A percentile compares a stretch with the other conserved stretches of the same genome.
Conservation (phyloP, 2,329 filamentous ascomycete species). For the Falciphora oryzae region DNA sequence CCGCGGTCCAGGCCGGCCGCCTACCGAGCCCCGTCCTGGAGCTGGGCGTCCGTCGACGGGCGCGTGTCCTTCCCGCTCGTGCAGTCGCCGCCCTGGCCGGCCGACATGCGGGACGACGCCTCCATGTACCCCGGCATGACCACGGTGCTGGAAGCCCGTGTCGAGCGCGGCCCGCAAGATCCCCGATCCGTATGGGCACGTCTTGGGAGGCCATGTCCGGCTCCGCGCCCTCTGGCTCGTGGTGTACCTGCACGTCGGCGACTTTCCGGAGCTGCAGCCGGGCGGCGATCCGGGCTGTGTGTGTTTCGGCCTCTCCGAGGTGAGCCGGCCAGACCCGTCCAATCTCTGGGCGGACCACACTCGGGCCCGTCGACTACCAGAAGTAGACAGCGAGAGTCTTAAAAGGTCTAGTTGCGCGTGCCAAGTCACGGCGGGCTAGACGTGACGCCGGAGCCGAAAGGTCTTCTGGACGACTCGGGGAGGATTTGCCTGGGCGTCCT, state of each 20-base stretch:
- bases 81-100: too few relatives aligned
- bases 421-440: not conserved
- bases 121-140: too few relatives aligned
- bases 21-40: conserved; percentile 1
- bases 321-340: not conserved
- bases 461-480: not conserved
- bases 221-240: conserved; percentile 2
- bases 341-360: conserved; percentile 2
- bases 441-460: not conserved
- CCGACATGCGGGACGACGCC: too few relatives aligned
- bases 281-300: not conserved
- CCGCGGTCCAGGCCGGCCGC: too few relatives aligned
- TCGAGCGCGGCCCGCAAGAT: too few relatives aligned
- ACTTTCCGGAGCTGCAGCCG: not conserved
- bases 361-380: not conserved
- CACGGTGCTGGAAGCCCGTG: too few relatives aligned
- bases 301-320: not conserved
- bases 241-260: conserved; percentile 1
- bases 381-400: not conserved
- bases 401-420: not conserved
- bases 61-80: too few relatives aligned
- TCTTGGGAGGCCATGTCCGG: not conserved
- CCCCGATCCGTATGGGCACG: too few relatives aligned
- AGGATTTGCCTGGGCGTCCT: not conserved
- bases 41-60: not conserved